Evolutionary conservation across 2,329 filamentous ascomycete genomes (phyloP).

Genomic region (Aspergillus thermomutatus): DNA sequence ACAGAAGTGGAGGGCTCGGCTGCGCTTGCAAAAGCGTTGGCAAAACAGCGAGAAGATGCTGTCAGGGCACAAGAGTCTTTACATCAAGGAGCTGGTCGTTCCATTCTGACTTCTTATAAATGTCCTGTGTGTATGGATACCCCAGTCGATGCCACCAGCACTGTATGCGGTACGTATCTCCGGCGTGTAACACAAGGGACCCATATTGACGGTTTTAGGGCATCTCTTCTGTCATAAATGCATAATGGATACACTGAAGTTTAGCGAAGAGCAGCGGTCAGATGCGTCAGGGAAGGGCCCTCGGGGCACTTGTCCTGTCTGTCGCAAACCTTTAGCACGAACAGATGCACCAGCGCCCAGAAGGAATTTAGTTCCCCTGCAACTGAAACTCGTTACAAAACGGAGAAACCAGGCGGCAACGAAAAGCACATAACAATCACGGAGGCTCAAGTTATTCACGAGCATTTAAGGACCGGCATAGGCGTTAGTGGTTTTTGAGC

Average conservation of each 20-base stretch:
- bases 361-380: conserved; percentile 37
- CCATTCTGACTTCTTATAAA: conserved; percentile 47
- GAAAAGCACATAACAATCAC: not conserved
- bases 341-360: conserved; percentile 34
- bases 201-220: conserved; percentile 30
- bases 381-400: conserved; percentile 35
- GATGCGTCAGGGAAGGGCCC: conserved; percentile 27
- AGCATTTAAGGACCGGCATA: not conserved
- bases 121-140: conserved; percentile 65
- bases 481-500: not conserved
- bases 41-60: conserved; percentile 53
- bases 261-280: conserved; percentile 49
- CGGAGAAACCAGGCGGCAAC: conserved; percentile 12
- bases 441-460: not conserved
- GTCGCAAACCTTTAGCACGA: conserved; percentile 39
- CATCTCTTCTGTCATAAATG: conserved; percentile 65
- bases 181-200: not conserved
- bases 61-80: conserved; percentile 43
- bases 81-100: conserved; percentile 28
- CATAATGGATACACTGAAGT: conserved; percentile 58
- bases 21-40: conserved; percentile 43
- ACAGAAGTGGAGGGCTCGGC: conserved; percentile 42
- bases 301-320: conserved; percentile 44
- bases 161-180: conserved; percentile 53
- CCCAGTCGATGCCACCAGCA: conserved; percentile 58